Percentiles rank a stretch among this genome's conserved stretches.
Conservation (phyloP, 1,284 basidiomycete species). For the Ganoderma boninense region DNA sequence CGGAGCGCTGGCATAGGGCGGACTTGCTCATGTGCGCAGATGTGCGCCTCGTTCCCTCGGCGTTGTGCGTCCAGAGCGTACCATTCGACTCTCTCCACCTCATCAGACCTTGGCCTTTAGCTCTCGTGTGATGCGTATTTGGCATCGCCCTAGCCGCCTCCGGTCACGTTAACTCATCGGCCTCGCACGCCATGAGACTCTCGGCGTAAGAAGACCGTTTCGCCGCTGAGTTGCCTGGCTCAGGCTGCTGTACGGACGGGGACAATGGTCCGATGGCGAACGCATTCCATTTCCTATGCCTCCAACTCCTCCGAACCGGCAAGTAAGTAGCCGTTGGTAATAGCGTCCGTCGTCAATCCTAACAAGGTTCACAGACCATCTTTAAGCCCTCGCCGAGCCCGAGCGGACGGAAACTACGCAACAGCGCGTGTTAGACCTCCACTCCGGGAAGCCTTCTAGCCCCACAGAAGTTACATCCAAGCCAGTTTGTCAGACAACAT, state of each 20-base stretch:
- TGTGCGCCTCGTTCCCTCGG: background rate
- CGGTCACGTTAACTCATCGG: background rate
- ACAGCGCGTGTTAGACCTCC: background rate
- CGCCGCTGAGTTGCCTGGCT: background rate
- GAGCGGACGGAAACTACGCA: background rate
- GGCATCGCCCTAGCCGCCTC: background rate
- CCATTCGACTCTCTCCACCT: background rate
- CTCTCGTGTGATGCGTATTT: background rate
- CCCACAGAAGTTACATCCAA: background rate
- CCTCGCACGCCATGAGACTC: background rate
- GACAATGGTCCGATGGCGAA: background rate
- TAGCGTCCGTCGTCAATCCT: background rate
- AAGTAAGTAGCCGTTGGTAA: background rate
- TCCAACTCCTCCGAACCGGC: no score
- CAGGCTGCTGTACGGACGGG: background rate
- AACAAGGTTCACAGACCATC: background rate
- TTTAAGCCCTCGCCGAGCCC: background rate
- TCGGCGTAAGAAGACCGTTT: background rate
- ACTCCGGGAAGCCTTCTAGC: background rate
- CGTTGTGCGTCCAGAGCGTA: background rate
- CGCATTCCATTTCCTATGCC: background rate
- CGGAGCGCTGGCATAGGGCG: background rate
- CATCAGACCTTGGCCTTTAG: background rate
- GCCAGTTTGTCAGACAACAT: background rate
- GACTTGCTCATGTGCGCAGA: background rate